Evolutionary conservation across 148 eudicot genomes (phyloP).

Genomic region (Silene latifolia): DNA sequence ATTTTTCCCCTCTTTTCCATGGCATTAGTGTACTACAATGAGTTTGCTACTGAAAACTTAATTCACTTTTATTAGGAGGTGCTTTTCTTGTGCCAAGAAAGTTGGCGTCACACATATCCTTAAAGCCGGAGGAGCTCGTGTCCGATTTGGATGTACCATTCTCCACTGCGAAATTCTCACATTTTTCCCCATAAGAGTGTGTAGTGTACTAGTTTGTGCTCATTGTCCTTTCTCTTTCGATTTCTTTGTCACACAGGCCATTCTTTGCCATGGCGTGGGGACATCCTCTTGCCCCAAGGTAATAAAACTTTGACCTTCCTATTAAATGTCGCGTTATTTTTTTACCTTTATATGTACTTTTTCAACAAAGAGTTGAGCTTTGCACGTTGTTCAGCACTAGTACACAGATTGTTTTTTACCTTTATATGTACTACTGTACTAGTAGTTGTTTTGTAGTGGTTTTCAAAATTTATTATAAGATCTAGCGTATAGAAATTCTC

Average conservation of each 20-base stretch:
- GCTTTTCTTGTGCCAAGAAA: slow-evolving; percentile 94
- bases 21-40: background rate
- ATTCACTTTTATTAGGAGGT: slow-evolving; percentile 55
- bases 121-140: slow-evolving; percentile 99
- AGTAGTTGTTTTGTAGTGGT: too few relatives aligned
- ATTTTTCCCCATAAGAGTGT: background rate
- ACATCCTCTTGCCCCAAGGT: slow-evolving; percentile 99
- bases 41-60: background rate
- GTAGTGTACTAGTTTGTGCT: background rate
- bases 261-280: slow-evolving; percentile 99
- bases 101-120: slow-evolving; percentile 99
- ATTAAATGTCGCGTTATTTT: background rate
- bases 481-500: too few relatives aligned
- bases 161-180: background rate
- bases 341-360: background rate
- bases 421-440: too few relatives aligned
- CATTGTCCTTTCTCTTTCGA: slow-evolving; percentile 1
- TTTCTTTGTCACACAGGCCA: slow-evolving; percentile 54
- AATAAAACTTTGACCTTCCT: background rate
- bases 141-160: slow-evolving; percentile 25
- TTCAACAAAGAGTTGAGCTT: background rate
- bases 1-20: background rate
- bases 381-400: background rate
- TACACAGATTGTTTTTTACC: too few relatives aligned
- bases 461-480: too few relatives aligned